Evolutionary conservation across 2,329 filamentous ascomycete genomes (phyloP).

Genomic region (Volutella citrinella): DNA sequence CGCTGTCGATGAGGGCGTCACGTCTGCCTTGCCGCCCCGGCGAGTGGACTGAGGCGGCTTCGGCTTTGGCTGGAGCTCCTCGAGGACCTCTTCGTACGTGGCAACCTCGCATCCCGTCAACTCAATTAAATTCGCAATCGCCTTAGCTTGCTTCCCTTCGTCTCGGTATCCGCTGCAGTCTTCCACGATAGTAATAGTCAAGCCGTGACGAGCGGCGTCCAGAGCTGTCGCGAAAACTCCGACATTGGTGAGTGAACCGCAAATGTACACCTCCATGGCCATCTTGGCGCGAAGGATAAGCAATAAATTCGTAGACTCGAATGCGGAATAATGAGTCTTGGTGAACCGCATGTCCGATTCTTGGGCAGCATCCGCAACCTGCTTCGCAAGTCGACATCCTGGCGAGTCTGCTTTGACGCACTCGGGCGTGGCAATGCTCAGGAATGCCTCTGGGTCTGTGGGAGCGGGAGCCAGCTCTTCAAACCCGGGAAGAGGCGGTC

Average conservation of each 20-base stretch:
- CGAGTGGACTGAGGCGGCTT: constrained; percentile 6
- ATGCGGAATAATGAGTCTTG: constrained; percentile 87
- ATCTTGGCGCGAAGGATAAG: constrained; percentile 78
- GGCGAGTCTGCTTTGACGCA: constrained; percentile 44
- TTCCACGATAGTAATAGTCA: constrained; percentile 80
- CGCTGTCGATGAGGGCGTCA: constrained; percentile 7
- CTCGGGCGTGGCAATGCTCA: constrained; percentile 38
- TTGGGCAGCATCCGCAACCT: constrained; percentile 42
- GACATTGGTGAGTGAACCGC: constrained; percentile 81
- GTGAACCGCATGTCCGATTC: constrained; percentile 49
- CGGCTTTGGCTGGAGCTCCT: constrained; percentile 18
- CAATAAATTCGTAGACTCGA: constrained; percentile 71
- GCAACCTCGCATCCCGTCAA: constrained; percentile 71
- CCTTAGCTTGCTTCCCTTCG: constrained; percentile 64
- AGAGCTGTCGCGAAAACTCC: constrained; percentile 89
- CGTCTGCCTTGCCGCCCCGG: constrained; percentile 4
- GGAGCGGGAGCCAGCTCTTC: too few species aligned
- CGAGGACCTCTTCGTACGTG: constrained; percentile 56
- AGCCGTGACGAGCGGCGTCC: constrained; percentile 84
- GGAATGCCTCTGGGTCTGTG: constrained; percentile 42
- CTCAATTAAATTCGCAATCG: constrained; percentile 68
- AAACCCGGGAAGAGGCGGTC: too few species aligned
- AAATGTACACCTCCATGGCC: constrained; percentile 85
- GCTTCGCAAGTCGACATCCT: constrained; percentile 44
- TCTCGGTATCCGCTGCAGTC: constrained; percentile 84